These are phyloP conservation scores for Corynascus novoguineensis DNA, from an alignment of 495 filamentous ascomycete genomes.

Conservation along the genomic window DNA sequence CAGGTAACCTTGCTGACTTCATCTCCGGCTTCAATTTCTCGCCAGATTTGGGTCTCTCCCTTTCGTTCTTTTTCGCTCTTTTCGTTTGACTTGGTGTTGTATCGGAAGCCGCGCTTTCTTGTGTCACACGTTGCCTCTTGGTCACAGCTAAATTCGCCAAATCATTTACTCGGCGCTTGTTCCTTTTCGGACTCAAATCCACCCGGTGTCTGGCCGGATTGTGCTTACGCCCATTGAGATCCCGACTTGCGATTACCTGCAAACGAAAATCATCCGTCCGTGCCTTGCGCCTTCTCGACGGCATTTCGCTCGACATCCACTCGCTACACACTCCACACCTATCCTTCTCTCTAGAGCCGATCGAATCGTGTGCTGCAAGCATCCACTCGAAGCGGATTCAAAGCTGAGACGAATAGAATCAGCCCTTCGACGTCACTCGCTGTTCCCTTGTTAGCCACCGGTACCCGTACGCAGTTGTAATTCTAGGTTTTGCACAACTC, in stretches of 20 bases:
- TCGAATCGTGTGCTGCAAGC: not conserved
- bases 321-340: not conserved
- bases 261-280: not conserved
- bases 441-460: not conserved
- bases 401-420: not conserved
- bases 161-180: not conserved
- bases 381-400: not conserved
- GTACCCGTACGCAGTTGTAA: not conserved
- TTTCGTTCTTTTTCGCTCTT: slow-evolving; percentile 6
- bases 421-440: no score
- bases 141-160: not conserved
- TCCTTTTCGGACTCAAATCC: not conserved
- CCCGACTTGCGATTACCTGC: not conserved
- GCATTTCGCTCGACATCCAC: not conserved
- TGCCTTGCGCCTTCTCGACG: not conserved
- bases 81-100: slow-evolving; percentile 11
- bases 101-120: slow-evolving; percentile 4
- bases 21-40: slow-evolving; percentile 30
- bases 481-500: not conserved
- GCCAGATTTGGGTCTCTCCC: slow-evolving; percentile 13
- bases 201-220: no score
- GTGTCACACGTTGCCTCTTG: slow-evolving; percentile 8
- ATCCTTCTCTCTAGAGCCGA: not conserved
- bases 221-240: not conserved
- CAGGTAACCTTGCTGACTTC: slow-evolving; percentile 27